Percentiles rank a stretch among this genome's conserved stretches.
phyloP scores from a whole-genome alignment of 345 rosid genomes.

The Rhodamnia argentea region DNA sequence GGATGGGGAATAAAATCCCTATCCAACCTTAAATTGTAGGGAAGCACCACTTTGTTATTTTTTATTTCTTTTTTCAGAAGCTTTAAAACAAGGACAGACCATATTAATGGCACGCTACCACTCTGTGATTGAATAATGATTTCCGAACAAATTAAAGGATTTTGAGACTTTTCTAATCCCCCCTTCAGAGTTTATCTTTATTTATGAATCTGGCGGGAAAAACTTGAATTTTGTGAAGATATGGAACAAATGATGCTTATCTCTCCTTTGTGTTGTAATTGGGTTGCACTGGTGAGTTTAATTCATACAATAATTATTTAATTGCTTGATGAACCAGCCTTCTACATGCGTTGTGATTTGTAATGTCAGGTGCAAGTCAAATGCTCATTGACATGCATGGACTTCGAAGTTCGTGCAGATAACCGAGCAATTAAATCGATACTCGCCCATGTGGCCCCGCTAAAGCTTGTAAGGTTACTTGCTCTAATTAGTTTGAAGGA shows the following conservation, averaged over 20 bases:
- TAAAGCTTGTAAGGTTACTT: conserved; percentile 61
- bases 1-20: too few species aligned
- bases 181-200: not conserved
- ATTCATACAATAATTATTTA: not conserved
- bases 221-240: not conserved
- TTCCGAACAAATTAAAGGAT: not conserved
- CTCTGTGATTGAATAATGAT: not conserved
- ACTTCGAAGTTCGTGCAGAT: conserved; percentile 92
- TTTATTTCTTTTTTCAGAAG: not conserved
- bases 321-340: not conserved
- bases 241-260: not conserved
- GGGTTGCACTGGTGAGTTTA: not conserved
- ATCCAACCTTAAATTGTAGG: too few species aligned
- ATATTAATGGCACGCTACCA: not conserved
- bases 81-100: not conserved
- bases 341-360: not conserved
- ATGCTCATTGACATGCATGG: conserved; percentile 70
- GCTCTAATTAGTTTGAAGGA: not conserved
- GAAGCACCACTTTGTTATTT: not conserved
- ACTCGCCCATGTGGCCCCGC: conserved; percentile 80
- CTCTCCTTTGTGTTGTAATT: not conserved
- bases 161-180: not conserved
- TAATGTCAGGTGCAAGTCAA: conserved; percentile 68
- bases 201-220: not conserved
- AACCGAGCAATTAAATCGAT: conserved; percentile 83